These are phyloP conservation scores for Hysterium pulicare DNA, from an alignment of 2,329 filamentous ascomycete species.

Conservation along the genomic window DNA sequence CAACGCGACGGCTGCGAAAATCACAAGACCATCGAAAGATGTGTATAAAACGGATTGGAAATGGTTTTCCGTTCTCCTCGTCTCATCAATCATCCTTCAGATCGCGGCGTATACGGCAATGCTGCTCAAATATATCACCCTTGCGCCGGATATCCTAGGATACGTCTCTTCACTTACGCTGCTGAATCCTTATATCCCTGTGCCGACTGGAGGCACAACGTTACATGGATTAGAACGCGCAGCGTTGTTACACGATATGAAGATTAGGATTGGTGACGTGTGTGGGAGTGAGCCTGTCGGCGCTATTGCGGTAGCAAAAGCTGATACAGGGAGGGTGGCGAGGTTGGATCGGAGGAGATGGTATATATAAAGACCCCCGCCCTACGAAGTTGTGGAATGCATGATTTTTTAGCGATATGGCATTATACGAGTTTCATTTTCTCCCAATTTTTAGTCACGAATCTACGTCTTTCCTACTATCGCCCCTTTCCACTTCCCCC, in stretches of 20 bases:
- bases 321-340: constrained; percentile 16
- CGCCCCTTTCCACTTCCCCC: no score
- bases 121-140: constrained; percentile 25
- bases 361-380: no score
- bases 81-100: constrained; percentile 21
- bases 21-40: constrained; percentile 3
- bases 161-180: constrained; percentile 23
- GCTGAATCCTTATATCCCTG: constrained; percentile 23
- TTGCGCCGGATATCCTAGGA: constrained; percentile 26
- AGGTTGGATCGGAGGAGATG: constrained; percentile 18
- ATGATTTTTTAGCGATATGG: no score
- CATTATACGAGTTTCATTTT: no score
- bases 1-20: constrained; percentile 12
- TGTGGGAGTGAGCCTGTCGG: constrained; percentile 24
- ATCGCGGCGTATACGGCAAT: constrained; percentile 23
- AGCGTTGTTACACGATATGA: constrained; percentile 21
- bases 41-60: constrained; percentile 23
- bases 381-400: no score
- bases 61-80: constrained; percentile 22
- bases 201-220: constrained; percentile 22
- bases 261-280: constrained; percentile 26
- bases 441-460: no score
- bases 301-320: constrained; percentile 23
- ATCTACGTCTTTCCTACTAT: no score
- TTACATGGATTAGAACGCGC: constrained; percentile 23